Conservation (phyloP, 2,329 filamentous ascomycete genomes). For the Aspergillus clavatus region DNA sequence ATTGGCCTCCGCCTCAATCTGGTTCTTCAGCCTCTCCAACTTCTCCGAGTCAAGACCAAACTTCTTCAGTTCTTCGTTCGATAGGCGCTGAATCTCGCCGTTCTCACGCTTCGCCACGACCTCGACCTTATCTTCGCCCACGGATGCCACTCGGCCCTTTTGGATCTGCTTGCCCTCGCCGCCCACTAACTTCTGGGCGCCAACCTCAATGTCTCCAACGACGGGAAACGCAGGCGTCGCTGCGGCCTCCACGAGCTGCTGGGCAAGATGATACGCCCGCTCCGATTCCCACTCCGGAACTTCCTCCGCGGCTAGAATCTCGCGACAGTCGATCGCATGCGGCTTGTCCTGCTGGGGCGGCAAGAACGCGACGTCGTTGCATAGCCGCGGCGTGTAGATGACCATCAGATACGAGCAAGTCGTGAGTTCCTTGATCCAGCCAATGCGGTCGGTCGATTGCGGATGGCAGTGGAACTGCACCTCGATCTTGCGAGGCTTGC, state of each 20-base stretch:
- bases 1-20: slow-evolving; percentile 64
- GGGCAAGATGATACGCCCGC: slow-evolving; percentile 28
- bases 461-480: slow-evolving; percentile 76
- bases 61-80: slow-evolving; percentile 62
- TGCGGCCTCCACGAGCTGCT: slow-evolving; percentile 30
- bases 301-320: slow-evolving; percentile 60
- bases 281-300: slow-evolving; percentile 44
- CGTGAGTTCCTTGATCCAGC: slow-evolving; percentile 87
- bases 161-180: slow-evolving; percentile 54
- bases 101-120: slow-evolving; percentile 55
- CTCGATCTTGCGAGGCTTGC: slow-evolving; percentile 74
- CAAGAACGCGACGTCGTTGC: slow-evolving; percentile 78
- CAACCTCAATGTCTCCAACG: slow-evolving; percentile 57
- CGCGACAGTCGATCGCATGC: slow-evolving; percentile 70
- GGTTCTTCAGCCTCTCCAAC: slow-evolving; percentile 63
- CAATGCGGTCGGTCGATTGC: slow-evolving; percentile 69
- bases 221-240: slow-evolving; percentile 33
- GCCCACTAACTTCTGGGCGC: slow-evolving; percentile 53
- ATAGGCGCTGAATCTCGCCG: slow-evolving; percentile 57
- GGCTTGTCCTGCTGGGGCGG: slow-evolving; percentile 73
- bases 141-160: slow-evolving; percentile 52
- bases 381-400: slow-evolving; percentile 81
- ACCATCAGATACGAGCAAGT: slow-evolving; percentile 94
- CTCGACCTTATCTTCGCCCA: slow-evolving; percentile 46
- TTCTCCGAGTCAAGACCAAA: slow-evolving; percentile 62